Evolutionary conservation across 306 rosid genomes (phyloP).

Genomic region (Acacia crassicarpa): DNA sequence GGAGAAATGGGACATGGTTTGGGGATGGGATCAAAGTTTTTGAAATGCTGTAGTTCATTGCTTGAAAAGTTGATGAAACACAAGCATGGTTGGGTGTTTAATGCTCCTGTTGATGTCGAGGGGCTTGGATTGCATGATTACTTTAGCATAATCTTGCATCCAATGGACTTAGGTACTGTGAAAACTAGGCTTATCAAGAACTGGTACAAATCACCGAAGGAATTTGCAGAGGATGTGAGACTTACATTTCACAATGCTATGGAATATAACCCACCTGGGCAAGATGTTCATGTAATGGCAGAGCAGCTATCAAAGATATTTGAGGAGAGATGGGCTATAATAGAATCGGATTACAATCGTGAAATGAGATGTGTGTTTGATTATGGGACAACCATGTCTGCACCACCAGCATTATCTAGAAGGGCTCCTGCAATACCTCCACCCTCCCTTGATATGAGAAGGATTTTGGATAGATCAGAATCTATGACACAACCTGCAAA

Average conservation of each 20-base stretch:
- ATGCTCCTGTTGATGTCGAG: conserved; percentile 79
- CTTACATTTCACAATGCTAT: conserved; percentile 86
- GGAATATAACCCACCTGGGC: conserved; percentile 90
- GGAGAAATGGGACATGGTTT: conserved; percentile 60
- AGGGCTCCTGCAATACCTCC: conserved; percentile 59
- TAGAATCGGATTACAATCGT: conserved; percentile 82
- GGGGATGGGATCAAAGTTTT: conserved; percentile 77
- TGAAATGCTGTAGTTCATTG: conserved; percentile 84
- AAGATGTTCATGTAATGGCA: conserved; percentile 96
- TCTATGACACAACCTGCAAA: conserved; percentile 38
- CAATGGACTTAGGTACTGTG: conserved; percentile 94
- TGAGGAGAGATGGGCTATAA: conserved; percentile 89
- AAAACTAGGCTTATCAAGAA: conserved; percentile 79
- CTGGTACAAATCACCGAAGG: conserved; percentile 94
- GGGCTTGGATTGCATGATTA: conserved; percentile 92
- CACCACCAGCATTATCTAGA: conserved; percentile 74
- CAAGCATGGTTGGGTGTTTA: conserved; percentile 94
- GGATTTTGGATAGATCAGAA: not conserved
- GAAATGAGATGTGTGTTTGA: conserved; percentile 67
- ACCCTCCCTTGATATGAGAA: conserved; percentile 40
- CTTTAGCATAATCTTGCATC: conserved; percentile 69
- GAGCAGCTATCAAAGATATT: conserved; percentile 72
- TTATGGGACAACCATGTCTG: conserved; percentile 50
- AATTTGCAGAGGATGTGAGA: conserved; percentile 98
- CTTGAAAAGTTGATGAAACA: conserved; percentile 93